Conservation (phyloP, 768 basidiomycete species). For the Amanita polypyramis region DNA sequence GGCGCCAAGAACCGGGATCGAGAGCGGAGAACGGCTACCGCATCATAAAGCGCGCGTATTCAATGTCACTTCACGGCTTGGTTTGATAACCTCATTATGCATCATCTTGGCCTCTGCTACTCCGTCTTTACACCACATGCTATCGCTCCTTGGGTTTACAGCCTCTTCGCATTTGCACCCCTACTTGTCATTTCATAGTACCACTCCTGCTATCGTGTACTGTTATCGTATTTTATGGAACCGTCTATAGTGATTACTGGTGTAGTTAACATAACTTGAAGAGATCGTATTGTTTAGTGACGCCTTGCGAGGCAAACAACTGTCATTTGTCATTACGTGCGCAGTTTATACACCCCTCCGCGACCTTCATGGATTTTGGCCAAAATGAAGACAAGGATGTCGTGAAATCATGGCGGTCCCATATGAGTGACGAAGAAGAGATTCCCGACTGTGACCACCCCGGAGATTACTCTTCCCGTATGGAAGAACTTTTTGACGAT, state of each 20-base stretch:
- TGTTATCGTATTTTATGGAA: constrained; percentile 8
- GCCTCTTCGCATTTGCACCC: not conserved
- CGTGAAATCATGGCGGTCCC: constrained; percentile 13
- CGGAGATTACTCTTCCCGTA: constrained; percentile 56
- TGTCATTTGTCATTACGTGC: constrained; percentile 1
- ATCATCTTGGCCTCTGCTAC: constrained; percentile 2
- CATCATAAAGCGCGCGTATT: constrained; percentile 10
- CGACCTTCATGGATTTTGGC: constrained; percentile 2
- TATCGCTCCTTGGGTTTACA: constrained; percentile 4
- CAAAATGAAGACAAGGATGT: not conserved
- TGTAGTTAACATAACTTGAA: not conserved
- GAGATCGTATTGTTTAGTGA: not conserved
- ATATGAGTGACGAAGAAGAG: constrained; percentile 17
- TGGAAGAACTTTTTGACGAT: constrained; percentile 55
- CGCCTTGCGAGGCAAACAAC: not conserved
- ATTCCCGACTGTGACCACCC: constrained; percentile 23
- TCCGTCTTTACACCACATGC: not conserved
- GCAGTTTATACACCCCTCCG: not conserved
- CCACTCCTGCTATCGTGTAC: constrained; percentile 5
- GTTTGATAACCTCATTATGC: constrained; percentile 3
- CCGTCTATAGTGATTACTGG: not conserved
- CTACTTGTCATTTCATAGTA: constrained; percentile 1
- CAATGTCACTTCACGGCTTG: constrained; percentile 1
- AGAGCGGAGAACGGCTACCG: constrained; percentile 32
- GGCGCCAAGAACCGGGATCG: constrained; percentile 41